Evolutionary conservation across 495 filamentous ascomycete species (phyloP).

Genomic region (Penicillium bovifimosum): DNA sequence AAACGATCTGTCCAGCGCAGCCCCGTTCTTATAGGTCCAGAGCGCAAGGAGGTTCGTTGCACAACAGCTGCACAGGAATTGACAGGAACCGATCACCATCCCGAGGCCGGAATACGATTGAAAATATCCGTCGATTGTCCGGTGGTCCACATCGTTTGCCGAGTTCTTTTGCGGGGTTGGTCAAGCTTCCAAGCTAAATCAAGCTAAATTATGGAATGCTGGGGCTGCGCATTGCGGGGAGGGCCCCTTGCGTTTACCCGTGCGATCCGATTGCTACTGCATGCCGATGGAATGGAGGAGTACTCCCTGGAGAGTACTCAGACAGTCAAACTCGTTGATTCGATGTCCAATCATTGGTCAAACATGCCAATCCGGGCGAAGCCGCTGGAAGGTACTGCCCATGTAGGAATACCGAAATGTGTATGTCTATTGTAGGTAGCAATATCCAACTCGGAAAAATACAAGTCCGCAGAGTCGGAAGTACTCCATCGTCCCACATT

Average conservation of each 20-base stretch:
- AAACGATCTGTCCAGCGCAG: not conserved
- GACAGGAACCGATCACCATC: slow-evolving; percentile 8
- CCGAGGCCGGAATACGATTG: slow-evolving; percentile 4
- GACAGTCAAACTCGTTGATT: not conserved
- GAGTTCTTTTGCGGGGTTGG: slow-evolving; percentile 19
- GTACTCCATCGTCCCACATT: not conserved
- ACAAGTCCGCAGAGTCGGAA: not conserved
- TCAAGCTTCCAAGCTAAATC: not conserved
- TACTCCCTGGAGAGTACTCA: not conserved
- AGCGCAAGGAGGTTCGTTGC: too few species aligned
- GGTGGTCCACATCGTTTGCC: slow-evolving; percentile 3
- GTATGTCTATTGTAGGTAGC: too few species aligned
- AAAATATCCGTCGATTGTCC: slow-evolving; percentile 22
- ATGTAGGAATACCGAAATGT: too few species aligned
- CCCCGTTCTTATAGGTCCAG: slow-evolving; percentile 12
- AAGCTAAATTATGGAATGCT: too few species aligned
- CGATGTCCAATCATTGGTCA: not conserved
- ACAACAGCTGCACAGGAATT: not conserved
- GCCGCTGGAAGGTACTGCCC: not conserved
- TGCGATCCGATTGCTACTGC: not conserved
- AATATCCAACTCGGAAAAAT: too few species aligned
- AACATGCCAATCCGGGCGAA: not conserved
- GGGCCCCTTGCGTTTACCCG: not conserved
- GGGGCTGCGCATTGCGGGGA: slow-evolving; percentile 4
- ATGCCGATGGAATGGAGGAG: not conserved